phyloP scores from a whole-genome alignment of 345 rosid species.

The Salix koriyanagi region DNA sequence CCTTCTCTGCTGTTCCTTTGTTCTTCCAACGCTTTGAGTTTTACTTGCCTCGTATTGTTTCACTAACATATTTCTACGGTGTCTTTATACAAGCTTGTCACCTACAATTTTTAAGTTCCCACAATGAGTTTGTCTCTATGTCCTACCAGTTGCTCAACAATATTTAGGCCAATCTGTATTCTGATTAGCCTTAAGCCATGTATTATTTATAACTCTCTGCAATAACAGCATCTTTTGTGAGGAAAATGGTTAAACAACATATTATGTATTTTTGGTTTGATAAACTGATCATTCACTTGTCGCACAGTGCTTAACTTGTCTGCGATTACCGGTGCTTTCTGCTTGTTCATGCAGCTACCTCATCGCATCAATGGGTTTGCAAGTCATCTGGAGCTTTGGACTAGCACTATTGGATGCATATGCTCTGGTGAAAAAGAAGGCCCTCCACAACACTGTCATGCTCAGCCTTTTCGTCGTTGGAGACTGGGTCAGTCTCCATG shows the following conservation, averaged over 20 bases:
- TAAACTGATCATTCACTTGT: neutral
- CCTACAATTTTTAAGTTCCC: neutral
- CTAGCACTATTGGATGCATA: conserved; percentile 60
- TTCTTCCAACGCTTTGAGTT: neutral
- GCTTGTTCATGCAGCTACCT: conserved; percentile 52
- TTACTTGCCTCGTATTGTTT: neutral
- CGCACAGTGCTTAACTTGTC: neutral
- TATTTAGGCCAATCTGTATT: neutral
- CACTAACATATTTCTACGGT: neutral
- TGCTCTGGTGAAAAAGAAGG: conserved; percentile 56
- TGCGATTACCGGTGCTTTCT: neutral
- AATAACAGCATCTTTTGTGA: neutral
- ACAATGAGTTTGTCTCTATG: neutral
- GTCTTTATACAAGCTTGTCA: neutral
- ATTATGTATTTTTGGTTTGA: neutral
- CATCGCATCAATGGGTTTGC: conserved; percentile 87
- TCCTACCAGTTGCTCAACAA: neutral
- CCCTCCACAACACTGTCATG: conserved; percentile 44
- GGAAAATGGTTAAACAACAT: neutral
- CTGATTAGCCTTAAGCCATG: neutral
- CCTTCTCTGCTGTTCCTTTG: neutral
- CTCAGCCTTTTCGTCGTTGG: conserved; percentile 84
- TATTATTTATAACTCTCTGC: neutral
- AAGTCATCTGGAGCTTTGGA: conserved; percentile 76
- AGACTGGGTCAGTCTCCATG: conserved; percentile 57